These are phyloP conservation scores for Acanthamoeba healyi DNA, from an alignment of 208 protist genomes.

Conservation along the genomic window DNA sequence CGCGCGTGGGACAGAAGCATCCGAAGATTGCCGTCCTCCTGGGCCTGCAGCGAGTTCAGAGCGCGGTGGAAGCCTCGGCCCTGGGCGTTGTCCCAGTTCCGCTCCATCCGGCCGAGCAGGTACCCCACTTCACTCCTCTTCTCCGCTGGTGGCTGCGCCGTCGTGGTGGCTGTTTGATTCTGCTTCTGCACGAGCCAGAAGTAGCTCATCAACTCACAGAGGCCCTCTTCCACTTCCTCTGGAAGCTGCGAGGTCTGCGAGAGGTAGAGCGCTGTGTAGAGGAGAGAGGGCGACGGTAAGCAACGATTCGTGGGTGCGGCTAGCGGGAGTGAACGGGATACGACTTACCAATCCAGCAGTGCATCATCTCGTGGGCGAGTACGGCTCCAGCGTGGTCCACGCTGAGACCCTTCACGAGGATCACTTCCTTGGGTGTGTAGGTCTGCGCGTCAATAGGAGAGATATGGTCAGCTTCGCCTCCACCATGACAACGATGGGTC, in stretches of 20 bases:
- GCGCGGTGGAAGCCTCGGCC: conserved; percentile 68
- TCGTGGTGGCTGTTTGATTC: not conserved
- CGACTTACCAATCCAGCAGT: conserved; percentile 67
- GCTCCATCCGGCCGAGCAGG: conserved; percentile 56
- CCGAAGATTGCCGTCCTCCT: conserved; percentile 18
- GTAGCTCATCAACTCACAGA: conserved; percentile 71
- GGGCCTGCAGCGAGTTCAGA: not conserved
- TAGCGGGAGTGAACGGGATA: no score
- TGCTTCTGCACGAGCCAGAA: conserved; percentile 46
- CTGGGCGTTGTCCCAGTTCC: conserved; percentile 42
- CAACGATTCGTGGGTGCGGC: not conserved
- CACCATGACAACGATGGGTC: not conserved
- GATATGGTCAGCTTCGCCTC: not conserved
- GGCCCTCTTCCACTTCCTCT: conserved; percentile 66
- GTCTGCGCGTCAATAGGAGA: not conserved
- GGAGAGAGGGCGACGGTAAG: not conserved
- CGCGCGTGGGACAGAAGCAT: conserved; percentile 15
- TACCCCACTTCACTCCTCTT: conserved; percentile 2
- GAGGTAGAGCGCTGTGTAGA: not conserved
- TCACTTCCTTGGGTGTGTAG: conserved; percentile 42
- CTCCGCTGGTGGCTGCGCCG: not conserved
- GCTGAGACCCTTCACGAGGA: conserved; percentile 39
- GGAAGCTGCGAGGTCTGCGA: conserved; percentile 36
- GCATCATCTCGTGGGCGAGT: conserved; percentile 71
- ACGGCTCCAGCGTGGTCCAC: conserved; percentile 45